Conservation (phyloP, 2,329 filamentous ascomycete species). For the Arthrobotrys entomopaga region DNA sequence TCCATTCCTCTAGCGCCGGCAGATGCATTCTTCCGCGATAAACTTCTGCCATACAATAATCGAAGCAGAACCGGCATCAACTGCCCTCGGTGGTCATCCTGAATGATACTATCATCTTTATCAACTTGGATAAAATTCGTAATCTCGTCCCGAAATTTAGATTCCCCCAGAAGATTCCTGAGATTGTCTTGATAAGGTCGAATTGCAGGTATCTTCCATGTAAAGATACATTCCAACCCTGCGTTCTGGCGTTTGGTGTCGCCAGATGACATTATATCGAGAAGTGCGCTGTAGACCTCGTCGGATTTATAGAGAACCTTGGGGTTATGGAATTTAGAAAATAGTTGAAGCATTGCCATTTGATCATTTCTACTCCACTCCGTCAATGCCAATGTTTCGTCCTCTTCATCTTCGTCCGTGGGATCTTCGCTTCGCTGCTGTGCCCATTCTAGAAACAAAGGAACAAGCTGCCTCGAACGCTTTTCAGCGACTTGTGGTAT, state of each 20-base stretch:
- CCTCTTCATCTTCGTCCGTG: slow-evolving; percentile 60
- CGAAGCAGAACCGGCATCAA: slow-evolving; percentile 88
- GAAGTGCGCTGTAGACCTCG: slow-evolving; percentile 78
- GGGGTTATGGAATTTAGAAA: slow-evolving; percentile 87
- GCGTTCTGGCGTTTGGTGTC: slow-evolving; percentile 89
- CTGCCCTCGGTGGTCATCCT: slow-evolving; percentile 75
- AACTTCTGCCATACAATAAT: slow-evolving; percentile 87
- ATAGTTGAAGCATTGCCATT: slow-evolving; percentile 81
- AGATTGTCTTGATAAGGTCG: slow-evolving; percentile 84
- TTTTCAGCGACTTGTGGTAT: slow-evolving; percentile 84
- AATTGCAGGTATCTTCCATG: slow-evolving; percentile 85
- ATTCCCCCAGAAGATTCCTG: slow-evolving; percentile 86
- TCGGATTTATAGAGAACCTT: slow-evolving; percentile 80
- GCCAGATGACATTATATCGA: slow-evolving; percentile 83
- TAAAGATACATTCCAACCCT: slow-evolving; percentile 82
- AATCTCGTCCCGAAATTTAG: slow-evolving; percentile 92
- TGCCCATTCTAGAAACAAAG: slow-evolving; percentile 82
- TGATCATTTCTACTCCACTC: slow-evolving; percentile 81
- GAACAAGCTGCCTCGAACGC: slow-evolving; percentile 83
- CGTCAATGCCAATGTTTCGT: slow-evolving; percentile 61
- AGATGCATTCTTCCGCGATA: slow-evolving; percentile 81
- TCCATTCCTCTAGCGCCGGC: slow-evolving; percentile 81
- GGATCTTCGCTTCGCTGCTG: slow-evolving; percentile 64
- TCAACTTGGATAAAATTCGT: slow-evolving; percentile 84
- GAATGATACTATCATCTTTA: slow-evolving; percentile 72